A percentile compares a stretch with the other conserved stretches of the same genome.
Conservation (phyloP, 1,284 basidiomycete genomes). For the Apiotrichum laibachii region DNA sequence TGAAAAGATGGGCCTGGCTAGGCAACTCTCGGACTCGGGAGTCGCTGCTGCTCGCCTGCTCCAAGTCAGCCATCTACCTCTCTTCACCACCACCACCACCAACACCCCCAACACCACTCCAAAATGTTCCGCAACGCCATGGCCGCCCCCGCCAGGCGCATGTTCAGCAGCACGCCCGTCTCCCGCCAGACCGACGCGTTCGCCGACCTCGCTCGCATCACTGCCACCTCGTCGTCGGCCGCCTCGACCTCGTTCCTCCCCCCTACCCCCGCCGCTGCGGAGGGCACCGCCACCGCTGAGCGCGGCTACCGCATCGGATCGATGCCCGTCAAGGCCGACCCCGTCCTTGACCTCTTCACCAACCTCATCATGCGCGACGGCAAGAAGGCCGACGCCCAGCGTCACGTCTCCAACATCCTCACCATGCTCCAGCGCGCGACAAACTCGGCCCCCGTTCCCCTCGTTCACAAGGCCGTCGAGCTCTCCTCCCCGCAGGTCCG, state of each 20-base stretch:
- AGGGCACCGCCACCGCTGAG: background rate
- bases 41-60: no score
- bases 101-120: conserved; percentile 14
- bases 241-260: conserved; percentile 7
- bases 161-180: conserved; percentile 8
- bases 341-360: conserved; percentile 69
- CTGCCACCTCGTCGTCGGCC: conserved; percentile 7
- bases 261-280: background rate
- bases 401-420: conserved; percentile 62
- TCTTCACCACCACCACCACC: no score
- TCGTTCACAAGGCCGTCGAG: conserved; percentile 67
- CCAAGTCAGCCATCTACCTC: no score
- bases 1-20: no score
- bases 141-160: conserved; percentile 6
- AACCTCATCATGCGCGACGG: conserved; percentile 67
- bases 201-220: conserved; percentile 20
- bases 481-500: conserved; percentile 65
- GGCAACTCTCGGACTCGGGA: no score
- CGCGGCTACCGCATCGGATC: conserved; percentile 37
- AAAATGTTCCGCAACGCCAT: conserved; percentile 9
- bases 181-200: conserved; percentile 12
- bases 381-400: conserved; percentile 63
- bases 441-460: conserved; percentile 69
- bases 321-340: conserved; percentile 71
- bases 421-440: conserved; percentile 62